Percentiles rank a stretch among this genome's conserved stretches.
These are phyloP conservation scores for Auricularia sp. DNA, from an alignment of 768 basidiomycete genomes.

Conservation along the genomic window DNA sequence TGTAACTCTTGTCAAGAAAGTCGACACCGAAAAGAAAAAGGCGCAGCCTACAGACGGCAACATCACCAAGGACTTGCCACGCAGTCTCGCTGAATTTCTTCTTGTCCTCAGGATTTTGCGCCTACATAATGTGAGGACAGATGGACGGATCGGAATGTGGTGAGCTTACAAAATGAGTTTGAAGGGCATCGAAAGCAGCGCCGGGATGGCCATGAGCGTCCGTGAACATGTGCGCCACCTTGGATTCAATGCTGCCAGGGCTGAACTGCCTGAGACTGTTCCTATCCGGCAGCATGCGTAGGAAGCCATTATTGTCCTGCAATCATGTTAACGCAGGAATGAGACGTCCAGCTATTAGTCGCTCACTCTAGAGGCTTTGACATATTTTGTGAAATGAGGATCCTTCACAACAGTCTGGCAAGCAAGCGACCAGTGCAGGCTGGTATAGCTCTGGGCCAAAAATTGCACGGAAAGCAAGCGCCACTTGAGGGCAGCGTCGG, in stretches of 20 bases:
- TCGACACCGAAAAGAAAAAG: neutral
- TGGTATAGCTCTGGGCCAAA: neutral
- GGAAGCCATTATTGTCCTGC: no score
- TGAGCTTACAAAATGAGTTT: neutral
- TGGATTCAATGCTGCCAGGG: neutral
- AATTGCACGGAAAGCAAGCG: neutral
- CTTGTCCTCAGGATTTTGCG: neutral
- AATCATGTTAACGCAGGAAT: neutral
- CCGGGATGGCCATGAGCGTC: neutral
- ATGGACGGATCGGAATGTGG: neutral
- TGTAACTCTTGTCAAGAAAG: neutral
- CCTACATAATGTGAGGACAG: neutral
- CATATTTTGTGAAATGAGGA: neutral
- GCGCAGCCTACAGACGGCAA: neutral
- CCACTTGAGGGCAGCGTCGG: neutral
- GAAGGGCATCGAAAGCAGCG: neutral
- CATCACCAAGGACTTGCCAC: neutral
- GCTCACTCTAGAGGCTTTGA: neutral
- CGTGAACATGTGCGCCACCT: neutral
- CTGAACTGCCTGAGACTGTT: neutral
- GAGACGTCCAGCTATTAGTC: neutral
- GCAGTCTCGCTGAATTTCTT: neutral
- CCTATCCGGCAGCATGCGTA: no score
- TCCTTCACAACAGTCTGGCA: neutral
- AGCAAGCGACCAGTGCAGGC: neutral